Conservation (phyloP, 768 basidiomycete genomes). For the Boletus rubropictus region DNA sequence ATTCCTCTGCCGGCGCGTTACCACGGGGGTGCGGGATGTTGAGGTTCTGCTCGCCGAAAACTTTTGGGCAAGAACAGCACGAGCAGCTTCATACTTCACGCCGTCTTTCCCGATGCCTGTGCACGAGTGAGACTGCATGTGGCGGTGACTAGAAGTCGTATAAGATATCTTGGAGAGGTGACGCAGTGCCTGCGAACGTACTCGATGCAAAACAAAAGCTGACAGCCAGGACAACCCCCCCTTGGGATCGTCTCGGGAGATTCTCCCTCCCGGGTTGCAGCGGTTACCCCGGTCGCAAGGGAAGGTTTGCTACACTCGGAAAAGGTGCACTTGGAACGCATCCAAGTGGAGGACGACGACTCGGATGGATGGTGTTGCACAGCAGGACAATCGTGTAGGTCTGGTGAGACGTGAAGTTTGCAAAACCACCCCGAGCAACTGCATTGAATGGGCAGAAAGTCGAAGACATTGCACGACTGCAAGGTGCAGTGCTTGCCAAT, state of each 20-base stretch:
- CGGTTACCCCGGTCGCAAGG: conserved; percentile 38
- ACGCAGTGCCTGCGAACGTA: conserved; percentile 28
- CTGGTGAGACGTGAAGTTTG: conserved; percentile 52
- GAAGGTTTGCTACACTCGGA: conserved; percentile 50
- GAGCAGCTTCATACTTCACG: conserved; percentile 43
- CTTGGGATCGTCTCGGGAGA: conserved; percentile 11
- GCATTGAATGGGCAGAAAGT: conserved; percentile 77
- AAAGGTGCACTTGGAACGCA: conserved; percentile 46
- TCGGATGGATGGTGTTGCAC: background rate
- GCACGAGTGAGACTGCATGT: conserved; percentile 59
- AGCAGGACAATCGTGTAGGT: conserved; percentile 52
- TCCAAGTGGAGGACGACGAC: conserved; percentile 10
- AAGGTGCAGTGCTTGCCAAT: conserved; percentile 66
- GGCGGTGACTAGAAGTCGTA: conserved; percentile 51
- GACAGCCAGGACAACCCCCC: conserved; percentile 48
- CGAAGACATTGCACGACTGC: conserved; percentile 52
- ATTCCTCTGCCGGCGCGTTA: conserved; percentile 26
- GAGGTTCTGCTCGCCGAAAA: conserved; percentile 32
- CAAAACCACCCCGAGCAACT: conserved; percentile 58
- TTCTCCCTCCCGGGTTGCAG: conserved; percentile 5
- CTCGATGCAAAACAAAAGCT: conserved; percentile 58
- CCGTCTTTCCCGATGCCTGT: conserved; percentile 17
- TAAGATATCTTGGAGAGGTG: conserved; percentile 7
- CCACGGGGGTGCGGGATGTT: conserved; percentile 23
- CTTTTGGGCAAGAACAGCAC: conserved; percentile 48